Evolutionary conservation across 1,284 basidiomycete species (phyloP).

Genomic region (Rhodotorula sp.): DNA sequence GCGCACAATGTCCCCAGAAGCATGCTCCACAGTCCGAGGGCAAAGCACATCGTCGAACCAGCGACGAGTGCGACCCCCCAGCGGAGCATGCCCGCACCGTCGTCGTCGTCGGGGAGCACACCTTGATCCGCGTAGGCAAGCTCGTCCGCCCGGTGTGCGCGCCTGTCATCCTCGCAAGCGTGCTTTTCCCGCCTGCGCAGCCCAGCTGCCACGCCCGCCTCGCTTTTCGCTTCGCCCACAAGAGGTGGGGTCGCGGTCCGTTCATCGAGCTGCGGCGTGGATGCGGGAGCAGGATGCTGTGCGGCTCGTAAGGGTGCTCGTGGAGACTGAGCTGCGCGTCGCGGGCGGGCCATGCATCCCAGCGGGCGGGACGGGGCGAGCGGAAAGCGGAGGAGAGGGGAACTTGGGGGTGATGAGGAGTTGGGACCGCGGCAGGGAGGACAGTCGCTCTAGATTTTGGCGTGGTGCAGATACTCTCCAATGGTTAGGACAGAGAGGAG

Average conservation of each 20-base stretch:
- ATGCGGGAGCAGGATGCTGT: not conserved
- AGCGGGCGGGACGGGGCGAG: too few species aligned
- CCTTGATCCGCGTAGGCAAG: too few species aligned
- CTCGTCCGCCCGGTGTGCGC: not conserved
- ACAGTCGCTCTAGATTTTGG: too few species aligned
- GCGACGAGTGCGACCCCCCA: constrained; percentile 28
- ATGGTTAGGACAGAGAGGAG: too few species aligned
- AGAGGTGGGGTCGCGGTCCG: not conserved
- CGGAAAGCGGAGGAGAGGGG: too few species aligned
- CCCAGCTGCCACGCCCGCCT: not conserved
- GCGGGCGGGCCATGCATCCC: too few species aligned
- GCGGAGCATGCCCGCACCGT: constrained; percentile 4
- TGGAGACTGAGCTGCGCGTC: not conserved
- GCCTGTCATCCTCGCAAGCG: not conserved
- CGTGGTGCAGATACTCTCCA: too few species aligned
- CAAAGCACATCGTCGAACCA: not conserved
- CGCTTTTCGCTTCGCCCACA: not conserved
- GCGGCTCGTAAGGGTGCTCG: not conserved
- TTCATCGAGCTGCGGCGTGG: not conserved
- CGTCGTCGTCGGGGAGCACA: not conserved
- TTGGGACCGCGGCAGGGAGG: too few species aligned
- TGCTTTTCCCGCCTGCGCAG: not conserved
- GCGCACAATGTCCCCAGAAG: constrained; percentile 23
- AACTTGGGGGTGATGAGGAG: too few species aligned
- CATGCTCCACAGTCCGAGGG: constrained; percentile 36